phyloP scores from a whole-genome alignment of 1,139 yeast species.

The Yamadazyma dushanensis region DNA sequence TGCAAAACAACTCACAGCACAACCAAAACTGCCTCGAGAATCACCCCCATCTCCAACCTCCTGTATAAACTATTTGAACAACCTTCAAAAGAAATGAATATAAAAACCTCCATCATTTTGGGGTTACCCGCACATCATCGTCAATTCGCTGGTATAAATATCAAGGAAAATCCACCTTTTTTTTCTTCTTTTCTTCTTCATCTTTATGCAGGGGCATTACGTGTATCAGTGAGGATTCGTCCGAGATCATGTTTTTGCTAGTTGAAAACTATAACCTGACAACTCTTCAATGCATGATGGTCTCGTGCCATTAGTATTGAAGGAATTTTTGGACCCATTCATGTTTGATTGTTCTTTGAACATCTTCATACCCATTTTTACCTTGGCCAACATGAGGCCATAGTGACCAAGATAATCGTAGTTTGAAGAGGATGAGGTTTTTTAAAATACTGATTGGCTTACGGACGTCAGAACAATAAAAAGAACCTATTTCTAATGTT shows the following conservation, averaged over 20 bases:
- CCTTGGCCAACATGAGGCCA: slow-evolving; percentile 16
- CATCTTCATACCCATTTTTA: slow-evolving; percentile 17
- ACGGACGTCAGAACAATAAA: too few relatives aligned
- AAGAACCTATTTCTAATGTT: too few relatives aligned
- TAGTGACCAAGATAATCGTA: slow-evolving; percentile 15
- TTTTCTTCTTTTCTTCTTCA: slow-evolving; percentile 35
- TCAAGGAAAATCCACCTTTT: slow-evolving; percentile 7
- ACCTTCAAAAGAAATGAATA: slow-evolving; percentile 3
- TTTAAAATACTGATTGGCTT: too few relatives aligned
- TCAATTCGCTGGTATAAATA: slow-evolving; percentile 2
- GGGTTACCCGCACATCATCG: slow-evolving; percentile 16
- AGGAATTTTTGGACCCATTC: slow-evolving; percentile 74
- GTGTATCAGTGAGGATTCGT: slow-evolving; percentile 99
- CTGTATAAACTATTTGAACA: slow-evolving; percentile 13
- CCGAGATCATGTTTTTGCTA: slow-evolving; percentile 99
- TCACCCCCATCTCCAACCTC: slow-evolving; percentile 2
- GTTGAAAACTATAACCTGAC: slow-evolving; percentile 99
- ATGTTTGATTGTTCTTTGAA: slow-evolving; percentile 34
- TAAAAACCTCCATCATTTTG: too few relatives aligned
- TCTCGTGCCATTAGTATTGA: slow-evolving; percentile 45
- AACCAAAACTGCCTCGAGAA: background rate
- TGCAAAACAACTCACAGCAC: slow-evolving; percentile 2
- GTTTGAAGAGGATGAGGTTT: too few relatives aligned
- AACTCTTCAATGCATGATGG: slow-evolving; percentile 69
- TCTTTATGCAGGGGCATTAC: slow-evolving; percentile 99